Conservation (phyloP, 306 rosid genomes). For the Begonia peltatifolia region DNA sequence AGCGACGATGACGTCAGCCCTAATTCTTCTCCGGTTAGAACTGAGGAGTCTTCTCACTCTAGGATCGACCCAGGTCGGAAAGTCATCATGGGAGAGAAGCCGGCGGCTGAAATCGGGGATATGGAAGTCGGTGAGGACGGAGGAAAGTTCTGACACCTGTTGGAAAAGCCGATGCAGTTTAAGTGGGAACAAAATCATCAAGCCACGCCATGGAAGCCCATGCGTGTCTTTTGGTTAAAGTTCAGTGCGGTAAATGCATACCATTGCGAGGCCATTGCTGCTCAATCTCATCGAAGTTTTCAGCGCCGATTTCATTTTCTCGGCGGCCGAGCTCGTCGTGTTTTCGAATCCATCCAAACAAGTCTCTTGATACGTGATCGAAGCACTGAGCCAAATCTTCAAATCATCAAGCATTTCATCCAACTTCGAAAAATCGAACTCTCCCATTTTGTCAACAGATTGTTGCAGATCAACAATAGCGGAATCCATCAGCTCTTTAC, state of each 20-base stretch:
- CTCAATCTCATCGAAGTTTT: constrained; percentile 35
- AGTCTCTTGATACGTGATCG: constrained; percentile 43
- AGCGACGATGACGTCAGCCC: constrained; percentile 44
- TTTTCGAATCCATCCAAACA: constrained; percentile 55
- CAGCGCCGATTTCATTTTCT: constrained; percentile 25
- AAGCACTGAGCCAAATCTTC: constrained; percentile 47
- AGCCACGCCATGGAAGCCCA: too few relatives aligned
- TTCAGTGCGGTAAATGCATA: too few relatives aligned
- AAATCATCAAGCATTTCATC: constrained; percentile 30
- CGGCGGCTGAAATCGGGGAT: constrained; percentile 5
- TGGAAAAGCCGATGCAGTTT: too few relatives aligned
- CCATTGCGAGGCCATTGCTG: constrained; percentile 51
- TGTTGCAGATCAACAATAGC: constrained; percentile 31
- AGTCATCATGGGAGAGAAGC: constrained; percentile 10
- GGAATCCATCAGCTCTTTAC: constrained; percentile 42
- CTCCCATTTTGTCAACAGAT: constrained; percentile 20
- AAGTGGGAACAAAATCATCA: too few relatives aligned
- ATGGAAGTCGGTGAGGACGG: background rate
- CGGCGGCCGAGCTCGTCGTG: constrained; percentile 27
- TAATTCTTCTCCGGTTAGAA: constrained; percentile 1
- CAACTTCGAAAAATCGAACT: constrained; percentile 21
- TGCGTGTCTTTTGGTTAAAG: too few relatives aligned
- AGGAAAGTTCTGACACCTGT: constrained; percentile 10
- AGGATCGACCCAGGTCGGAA: background rate
- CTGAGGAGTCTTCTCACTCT: constrained; percentile 15